phyloP scores from a whole-genome alignment of 2,329 filamentous ascomycete species.

The Aspergillus glaucus region DNA sequence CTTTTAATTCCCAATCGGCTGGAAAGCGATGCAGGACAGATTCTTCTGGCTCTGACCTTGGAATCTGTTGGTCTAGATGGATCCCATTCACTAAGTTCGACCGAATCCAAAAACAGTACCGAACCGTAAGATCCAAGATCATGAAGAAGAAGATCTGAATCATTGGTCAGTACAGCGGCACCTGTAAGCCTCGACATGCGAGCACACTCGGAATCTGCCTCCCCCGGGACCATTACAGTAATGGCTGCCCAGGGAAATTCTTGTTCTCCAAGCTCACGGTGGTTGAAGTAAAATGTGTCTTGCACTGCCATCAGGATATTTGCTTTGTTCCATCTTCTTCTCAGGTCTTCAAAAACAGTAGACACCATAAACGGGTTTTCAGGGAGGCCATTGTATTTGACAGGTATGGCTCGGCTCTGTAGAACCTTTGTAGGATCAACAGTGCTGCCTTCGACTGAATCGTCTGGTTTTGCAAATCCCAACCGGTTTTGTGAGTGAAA shows the following conservation, averaged over 20 bases:
- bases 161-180: conserved; percentile 65
- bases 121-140: conserved; percentile 57
- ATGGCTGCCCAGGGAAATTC: conserved; percentile 29
- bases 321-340: conserved; percentile 36
- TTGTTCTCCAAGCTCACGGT: conserved; percentile 10
- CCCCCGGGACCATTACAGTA: conserved; percentile 64
- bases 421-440: conserved; percentile 21
- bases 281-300: conserved; percentile 19
- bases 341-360: conserved; percentile 65
- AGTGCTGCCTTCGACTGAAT: background rate
- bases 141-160: conserved; percentile 78
- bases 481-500: conserved; percentile 36
- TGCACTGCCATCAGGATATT: conserved; percentile 16
- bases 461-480: conserved; percentile 19
- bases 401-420: conserved; percentile 15
- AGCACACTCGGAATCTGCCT: conserved; percentile 80
- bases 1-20: conserved; percentile 26
- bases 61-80: conserved; percentile 6
- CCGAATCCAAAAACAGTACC: conserved; percentile 63
- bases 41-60: conserved; percentile 25
- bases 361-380: conserved; percentile 69
- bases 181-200: conserved; percentile 51
- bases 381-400: conserved; percentile 35
- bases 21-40: conserved; percentile 34
- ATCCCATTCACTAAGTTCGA: conserved; percentile 37